phyloP scores from a whole-genome alignment of 2,329 filamentous ascomycete species.

The Thermochaetoides dissita region DNA sequence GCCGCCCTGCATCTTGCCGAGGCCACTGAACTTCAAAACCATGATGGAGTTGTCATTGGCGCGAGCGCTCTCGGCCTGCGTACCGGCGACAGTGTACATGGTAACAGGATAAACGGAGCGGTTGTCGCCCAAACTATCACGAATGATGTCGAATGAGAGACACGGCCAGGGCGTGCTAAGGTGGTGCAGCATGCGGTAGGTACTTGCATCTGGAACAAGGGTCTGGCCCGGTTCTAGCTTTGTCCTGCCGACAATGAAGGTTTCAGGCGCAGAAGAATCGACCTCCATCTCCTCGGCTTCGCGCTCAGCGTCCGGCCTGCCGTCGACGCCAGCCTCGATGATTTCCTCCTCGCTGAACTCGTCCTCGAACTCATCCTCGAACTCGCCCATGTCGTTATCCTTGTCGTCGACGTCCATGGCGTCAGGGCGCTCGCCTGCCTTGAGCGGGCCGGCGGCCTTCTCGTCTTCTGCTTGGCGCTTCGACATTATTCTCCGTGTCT shows the following conservation, averaged over 20 bases:
- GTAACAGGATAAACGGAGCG: constrained; percentile 90
- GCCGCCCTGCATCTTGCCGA: constrained; percentile 71
- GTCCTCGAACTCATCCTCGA: constrained; percentile 90
- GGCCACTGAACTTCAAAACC: constrained; percentile 88
- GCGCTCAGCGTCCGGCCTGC: constrained; percentile 77
- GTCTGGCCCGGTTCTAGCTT: constrained; percentile 85
- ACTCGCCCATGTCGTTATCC: constrained; percentile 54
- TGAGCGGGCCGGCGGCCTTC: constrained; percentile 36
- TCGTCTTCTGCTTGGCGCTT: constrained; percentile 43
- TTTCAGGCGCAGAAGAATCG: constrained; percentile 54
- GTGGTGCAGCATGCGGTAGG: constrained; percentile 94
- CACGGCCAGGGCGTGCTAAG: constrained; percentile 94
- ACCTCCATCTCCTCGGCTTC: constrained; percentile 95
- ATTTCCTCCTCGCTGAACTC: constrained; percentile 87
- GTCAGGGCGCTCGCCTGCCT: constrained; percentile 47
- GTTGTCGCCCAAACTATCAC: constrained; percentile 73
- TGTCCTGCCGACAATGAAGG: constrained; percentile 89
- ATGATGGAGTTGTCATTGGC: constrained; percentile 84
- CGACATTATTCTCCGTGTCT: constrained; percentile 30
- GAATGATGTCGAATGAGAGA: constrained; percentile 85
- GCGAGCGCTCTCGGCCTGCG: constrained; percentile 66
- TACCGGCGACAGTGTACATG: constrained; percentile 87
- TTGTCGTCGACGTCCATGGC: constrained; percentile 53
- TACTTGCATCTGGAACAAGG: constrained; percentile 78
- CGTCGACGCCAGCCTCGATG: constrained; percentile 85